Evolutionary conservation across 352 stramenopile species (phyloP).

Genomic region (Thalassiosira oceanica): DNA sequence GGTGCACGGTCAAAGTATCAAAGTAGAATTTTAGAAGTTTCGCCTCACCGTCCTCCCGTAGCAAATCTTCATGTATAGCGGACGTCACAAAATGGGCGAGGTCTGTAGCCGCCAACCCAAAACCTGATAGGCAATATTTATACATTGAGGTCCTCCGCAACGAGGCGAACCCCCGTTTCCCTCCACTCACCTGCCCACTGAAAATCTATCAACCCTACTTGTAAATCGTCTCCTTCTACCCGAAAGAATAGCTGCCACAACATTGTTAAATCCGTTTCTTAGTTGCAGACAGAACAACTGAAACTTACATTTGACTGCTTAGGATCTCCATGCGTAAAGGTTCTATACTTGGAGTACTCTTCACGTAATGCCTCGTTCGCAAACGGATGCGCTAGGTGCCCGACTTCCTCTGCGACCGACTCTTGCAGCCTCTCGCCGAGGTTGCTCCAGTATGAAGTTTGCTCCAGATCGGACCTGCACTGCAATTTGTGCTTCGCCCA

Average conservation of each 20-base stretch:
- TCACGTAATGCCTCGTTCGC: slow-evolving; percentile 6
- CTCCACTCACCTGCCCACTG: slow-evolving; percentile 65
- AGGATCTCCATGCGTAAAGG: slow-evolving; percentile 69
- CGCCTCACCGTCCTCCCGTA: slow-evolving; percentile 50
- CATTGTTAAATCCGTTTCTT: no score
- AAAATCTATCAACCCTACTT: slow-evolving; percentile 76
- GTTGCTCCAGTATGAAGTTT: slow-evolving; percentile 29
- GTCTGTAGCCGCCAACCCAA: slow-evolving; percentile 69
- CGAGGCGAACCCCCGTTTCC: slow-evolving; percentile 6
- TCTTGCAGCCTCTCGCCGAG: slow-evolving; percentile 47
- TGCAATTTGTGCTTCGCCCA: slow-evolving; percentile 42
- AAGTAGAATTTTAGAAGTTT: slow-evolving; percentile 52
- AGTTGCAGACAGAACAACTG: no score
- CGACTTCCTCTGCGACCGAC: slow-evolving; percentile 36
- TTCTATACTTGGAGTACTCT: slow-evolving; percentile 43
- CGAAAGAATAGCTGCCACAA: no score
- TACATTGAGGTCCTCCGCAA: no score
- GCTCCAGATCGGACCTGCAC: slow-evolving; percentile 28
- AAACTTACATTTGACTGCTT: slow-evolving; percentile 77
- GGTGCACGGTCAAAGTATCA: slow-evolving; percentile 19
- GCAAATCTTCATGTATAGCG: slow-evolving; percentile 33
- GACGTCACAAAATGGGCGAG: slow-evolving; percentile 62
- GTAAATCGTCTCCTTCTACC: no score
- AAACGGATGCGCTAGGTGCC: slow-evolving; percentile 54
- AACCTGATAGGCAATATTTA: no score